phyloP scores from a whole-genome alignment of 176 grass and related monocot genomes.

The Triticum timopheevii region DNA sequence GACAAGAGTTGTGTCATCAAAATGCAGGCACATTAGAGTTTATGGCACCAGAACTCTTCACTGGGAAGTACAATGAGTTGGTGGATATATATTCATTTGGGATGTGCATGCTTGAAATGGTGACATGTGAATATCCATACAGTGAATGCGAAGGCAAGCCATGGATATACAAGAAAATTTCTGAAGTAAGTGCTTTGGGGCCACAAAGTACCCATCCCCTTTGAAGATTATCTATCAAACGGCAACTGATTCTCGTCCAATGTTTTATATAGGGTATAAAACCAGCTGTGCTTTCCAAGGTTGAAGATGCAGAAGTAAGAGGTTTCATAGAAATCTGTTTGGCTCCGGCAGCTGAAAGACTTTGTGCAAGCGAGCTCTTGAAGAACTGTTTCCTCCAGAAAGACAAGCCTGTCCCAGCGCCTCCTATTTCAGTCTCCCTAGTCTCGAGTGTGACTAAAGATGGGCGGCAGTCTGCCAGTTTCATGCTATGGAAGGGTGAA shows the following conservation, averaged over 20 bases:
- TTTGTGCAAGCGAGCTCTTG: conserved; percentile 39
- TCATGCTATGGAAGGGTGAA: conserved; percentile 30
- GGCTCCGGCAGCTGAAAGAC: conserved; percentile 35
- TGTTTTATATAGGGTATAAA: conserved; percentile 43
- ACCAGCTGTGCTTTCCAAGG: conserved; percentile 44
- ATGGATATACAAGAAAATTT: conserved; percentile 56
- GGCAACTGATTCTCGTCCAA: not conserved
- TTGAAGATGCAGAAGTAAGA: conserved; percentile 50
- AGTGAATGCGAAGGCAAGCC: conserved; percentile 44
- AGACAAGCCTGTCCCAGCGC: conserved; percentile 14
- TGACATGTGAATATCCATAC: conserved; percentile 63
- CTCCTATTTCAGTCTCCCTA: conserved; percentile 33
- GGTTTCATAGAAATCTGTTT: conserved; percentile 52
- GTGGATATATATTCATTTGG: conserved; percentile 70
- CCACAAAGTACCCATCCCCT: not conserved
- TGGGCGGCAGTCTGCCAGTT: conserved; percentile 1
- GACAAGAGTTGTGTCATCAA: not conserved
- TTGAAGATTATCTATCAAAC: not conserved
- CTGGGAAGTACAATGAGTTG: conserved; percentile 48
- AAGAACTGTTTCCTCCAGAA: conserved; percentile 43
- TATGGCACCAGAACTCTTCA: conserved; percentile 60
- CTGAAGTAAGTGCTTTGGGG: conserved; percentile 33
- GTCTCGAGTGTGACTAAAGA: conserved; percentile 25
- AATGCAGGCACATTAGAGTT: conserved; percentile 60
- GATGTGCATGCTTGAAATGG: conserved; percentile 65